Base-by-base conservation (phyloP, 129 eudicot species). In the Flaveria brownii region DNA sequence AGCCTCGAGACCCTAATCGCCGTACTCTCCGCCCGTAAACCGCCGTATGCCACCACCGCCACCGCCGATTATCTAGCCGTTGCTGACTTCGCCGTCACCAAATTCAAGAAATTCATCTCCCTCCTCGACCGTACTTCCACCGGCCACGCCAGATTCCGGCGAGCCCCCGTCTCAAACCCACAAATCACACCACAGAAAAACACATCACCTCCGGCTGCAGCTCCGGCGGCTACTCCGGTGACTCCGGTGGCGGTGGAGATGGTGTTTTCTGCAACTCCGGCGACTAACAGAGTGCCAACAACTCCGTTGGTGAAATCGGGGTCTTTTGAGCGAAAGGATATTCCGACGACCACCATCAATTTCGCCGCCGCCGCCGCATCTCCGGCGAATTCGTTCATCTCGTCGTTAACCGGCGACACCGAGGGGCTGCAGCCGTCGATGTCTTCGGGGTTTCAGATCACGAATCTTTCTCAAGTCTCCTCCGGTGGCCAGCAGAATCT, bases 141-240 rank as follows among this genome's bases (percentile, higher is more conserved):
- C 30, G 99, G 99, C 9, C 97, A 95, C 77, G 99, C 99, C 30
- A 87, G 99, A 23, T 95, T 95, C 85, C 82, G 99, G 2, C 87
- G 97, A 20, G 99, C 94, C 14, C 98, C 97, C 0, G 49, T 83
- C 16, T 1, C 86, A 7, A 72, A 63, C 7, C 59, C 84, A 9
- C 41, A 71, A 1, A 16, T 67, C 18, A 11, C 23, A 13, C 7
- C 45, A 5, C 75, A 54, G 2, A 72, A 82, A 72, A 79, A 52
- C 2, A 0, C 50, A 45, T 18, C 68, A 4, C 3, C 41, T 45
- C 64, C 71, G 14, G 46, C 68, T 20, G 20, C 65, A 36, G 52
- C 39, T 17, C 0, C 74, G 46, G 25, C 20, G 12, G 42, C 52
- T 36, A 9, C 10, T 26, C 26, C 59, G 43, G 4, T 14, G 2